Evolutionary conservation across 2,329 filamentous ascomycete species (phyloP).

Genomic region (Microcera coccophila): DNA sequence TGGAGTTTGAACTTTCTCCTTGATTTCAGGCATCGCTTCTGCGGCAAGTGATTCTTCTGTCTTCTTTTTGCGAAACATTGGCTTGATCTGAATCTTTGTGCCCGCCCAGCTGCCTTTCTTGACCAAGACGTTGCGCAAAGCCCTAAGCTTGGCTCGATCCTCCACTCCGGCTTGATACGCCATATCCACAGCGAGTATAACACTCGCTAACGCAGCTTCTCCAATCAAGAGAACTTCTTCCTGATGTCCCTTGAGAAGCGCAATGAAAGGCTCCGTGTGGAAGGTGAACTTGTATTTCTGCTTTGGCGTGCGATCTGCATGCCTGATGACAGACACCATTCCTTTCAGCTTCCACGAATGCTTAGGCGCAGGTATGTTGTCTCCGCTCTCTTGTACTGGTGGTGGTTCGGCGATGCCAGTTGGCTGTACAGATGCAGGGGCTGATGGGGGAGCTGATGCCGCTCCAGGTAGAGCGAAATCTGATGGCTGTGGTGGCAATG

Average conservation of each 20-base stretch:
- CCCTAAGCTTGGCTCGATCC: conserved; percentile 79
- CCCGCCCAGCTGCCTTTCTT: conserved; percentile 94
- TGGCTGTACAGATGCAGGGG: conserved; percentile 29
- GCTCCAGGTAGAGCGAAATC: conserved; percentile 28
- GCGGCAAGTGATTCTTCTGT: conserved; percentile 53
- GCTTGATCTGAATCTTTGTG: conserved; percentile 98
- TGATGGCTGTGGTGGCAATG: conserved; percentile 31
- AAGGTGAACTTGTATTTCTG: conserved; percentile 99
- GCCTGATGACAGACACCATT: conserved; percentile 91
- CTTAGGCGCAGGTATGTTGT: conserved; percentile 61
- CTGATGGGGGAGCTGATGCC: conserved; percentile 29
- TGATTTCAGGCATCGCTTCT: conserved; percentile 32
- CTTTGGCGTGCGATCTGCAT: conserved; percentile 95
- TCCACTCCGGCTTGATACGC: conserved; percentile 78
- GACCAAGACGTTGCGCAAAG: conserved; percentile 79
- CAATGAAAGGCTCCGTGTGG: conserved; percentile 92
- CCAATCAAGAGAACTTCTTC: conserved; percentile 94
- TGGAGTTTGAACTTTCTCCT: conserved; percentile 28
- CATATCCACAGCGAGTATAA: conserved; percentile 79
- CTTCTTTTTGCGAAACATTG: conserved; percentile 92
- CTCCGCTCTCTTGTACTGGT: conserved; percentile 23
- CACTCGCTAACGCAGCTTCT: conserved; percentile 81
- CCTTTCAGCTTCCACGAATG: conserved; percentile 98
- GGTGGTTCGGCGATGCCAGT: conserved; percentile 28
- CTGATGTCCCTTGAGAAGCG: conserved; percentile 88